Conservation (phyloP, 129 eudicot genomes). For the Tanacetum coccineum region DNA sequence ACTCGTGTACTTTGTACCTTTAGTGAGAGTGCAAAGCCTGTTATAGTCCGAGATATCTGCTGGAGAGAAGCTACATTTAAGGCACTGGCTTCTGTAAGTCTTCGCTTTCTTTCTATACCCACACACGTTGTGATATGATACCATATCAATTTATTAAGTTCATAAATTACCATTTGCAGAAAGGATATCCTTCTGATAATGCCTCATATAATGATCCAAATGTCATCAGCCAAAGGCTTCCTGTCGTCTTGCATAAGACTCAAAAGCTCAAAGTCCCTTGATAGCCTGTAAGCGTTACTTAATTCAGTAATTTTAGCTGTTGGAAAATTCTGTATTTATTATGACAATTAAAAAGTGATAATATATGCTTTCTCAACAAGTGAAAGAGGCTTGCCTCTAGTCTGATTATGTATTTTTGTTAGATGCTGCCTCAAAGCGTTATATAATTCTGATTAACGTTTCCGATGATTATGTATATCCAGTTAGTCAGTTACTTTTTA, state of each 20-base stretch:
- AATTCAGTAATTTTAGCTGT: conserved; percentile 13
- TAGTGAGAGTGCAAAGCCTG: conserved; percentile 39
- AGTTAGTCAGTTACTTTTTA: neutral
- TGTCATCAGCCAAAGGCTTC: conserved; percentile 77
- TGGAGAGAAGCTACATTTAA: conserved; percentile 91
- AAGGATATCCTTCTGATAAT: conserved; percentile 82
- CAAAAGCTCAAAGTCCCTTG: conserved; percentile 61
- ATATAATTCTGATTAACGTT: conserved; percentile 15
- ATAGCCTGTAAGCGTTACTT: conserved; percentile 43
- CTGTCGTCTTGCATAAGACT: conserved; percentile 66
- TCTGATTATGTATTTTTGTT: conserved; percentile 6
- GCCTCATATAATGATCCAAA: conserved; percentile 90
- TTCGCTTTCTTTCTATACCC: conserved; percentile 5
- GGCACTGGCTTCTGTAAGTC: conserved; percentile 73
- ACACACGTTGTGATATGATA: neutral
- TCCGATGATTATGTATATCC: conserved; percentile 10
- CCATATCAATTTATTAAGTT: conserved; percentile 3
- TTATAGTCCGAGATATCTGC: conserved; percentile 77
- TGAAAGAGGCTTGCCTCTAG: conserved; percentile 16
- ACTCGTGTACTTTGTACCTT: conserved; percentile 83
- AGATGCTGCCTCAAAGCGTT: conserved; percentile 12
- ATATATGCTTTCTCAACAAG: conserved; percentile 13
- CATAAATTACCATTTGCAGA: conserved; percentile 19
- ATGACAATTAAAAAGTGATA: conserved; percentile 15
- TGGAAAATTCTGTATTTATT: conserved; percentile 21